Base-by-base conservation (phyloP, 1,139 yeast genomes). In the Scheffersomyces stambukii region DNA sequence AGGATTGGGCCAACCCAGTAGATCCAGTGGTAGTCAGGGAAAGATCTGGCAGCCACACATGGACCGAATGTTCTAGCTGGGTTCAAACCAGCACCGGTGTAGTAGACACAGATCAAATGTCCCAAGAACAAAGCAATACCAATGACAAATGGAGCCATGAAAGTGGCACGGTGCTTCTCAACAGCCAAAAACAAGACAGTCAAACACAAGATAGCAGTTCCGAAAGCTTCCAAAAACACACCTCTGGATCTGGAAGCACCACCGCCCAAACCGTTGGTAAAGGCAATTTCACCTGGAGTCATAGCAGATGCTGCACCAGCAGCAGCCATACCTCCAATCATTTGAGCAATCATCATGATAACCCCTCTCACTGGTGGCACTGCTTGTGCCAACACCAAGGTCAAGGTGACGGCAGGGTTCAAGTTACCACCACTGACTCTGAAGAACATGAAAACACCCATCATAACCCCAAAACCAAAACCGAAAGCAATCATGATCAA, bases 51-150 rank as follows among this genome's bases (percentile, higher is more conserved):
- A 35, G 89, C 94, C 37, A 84, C 68, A 54, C 80, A 73, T 32
- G 95, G 94, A 50, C 96, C 96, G 39, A 86, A 75, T 18, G 86
- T 66, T 66, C 96, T 78, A 28, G 95, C 95, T 32, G 95, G 95
- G 70, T 85, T 85, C 52, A 84, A 68, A 52, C 95, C 95, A 24
- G 95, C 95, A 54, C 95, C 95, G 32, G 95, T 82, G 65, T 76
- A 82, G 73, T 72, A 83, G 37, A 86, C 84, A 54, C 83, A 74
- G 43, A 83, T 70, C 69, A 85, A 75, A 55, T 86, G 95, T 24
- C 83, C 94, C 48, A 85, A 63, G 64, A 86, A 81, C 45, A 86
- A 69, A 13, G 95, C 73, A 38, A 85, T 57, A 55, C 96, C 95
- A 60, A 85, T 85, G 48, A 71, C 85, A 39, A 83, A 70, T 35